Evolutionary conservation across 2,329 filamentous ascomycete species (phyloP).

Genomic region (Rachicladosporium sp.): DNA sequence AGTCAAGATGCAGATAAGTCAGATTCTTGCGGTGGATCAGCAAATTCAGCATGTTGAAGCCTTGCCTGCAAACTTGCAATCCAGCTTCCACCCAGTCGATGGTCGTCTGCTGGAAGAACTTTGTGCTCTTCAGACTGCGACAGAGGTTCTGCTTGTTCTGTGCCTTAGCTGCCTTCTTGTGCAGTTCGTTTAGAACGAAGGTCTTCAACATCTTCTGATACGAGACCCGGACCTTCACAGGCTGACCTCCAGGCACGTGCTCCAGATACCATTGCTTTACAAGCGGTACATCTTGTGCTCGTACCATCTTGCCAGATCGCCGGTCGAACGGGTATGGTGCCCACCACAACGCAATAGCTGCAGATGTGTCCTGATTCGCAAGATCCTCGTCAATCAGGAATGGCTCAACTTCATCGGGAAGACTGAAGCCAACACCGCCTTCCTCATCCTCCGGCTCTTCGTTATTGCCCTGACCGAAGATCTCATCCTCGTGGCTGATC

Average conservation of each 20-base stretch:
- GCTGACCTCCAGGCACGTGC: constrained; percentile 80
- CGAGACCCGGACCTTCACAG: constrained; percentile 93
- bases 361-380: constrained; percentile 76
- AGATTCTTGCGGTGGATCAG: constrained; percentile 97
- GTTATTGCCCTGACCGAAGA: constrained; percentile 72
- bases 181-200: constrained; percentile 89
- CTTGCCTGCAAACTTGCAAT: constrained; percentile 92
- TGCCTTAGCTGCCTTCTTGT: constrained; percentile 90
- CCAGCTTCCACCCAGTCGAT: constrained; percentile 99
- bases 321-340: constrained; percentile 92
- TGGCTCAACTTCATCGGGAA: constrained; percentile 69
- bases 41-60: constrained; percentile 98
- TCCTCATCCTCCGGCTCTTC: constrained; percentile 56
- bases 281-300: constrained; percentile 89
- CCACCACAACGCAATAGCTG: constrained; percentile 95
- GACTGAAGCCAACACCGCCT: constrained; percentile 45
- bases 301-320: constrained; percentile 87
- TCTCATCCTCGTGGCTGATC: constrained; percentile 80
- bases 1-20: constrained; percentile 95
- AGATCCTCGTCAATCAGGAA: constrained; percentile 85
- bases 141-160: constrained; percentile 90
- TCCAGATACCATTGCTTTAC: constrained; percentile 99
- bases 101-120: constrained; percentile 98
- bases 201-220: constrained; percentile 97
- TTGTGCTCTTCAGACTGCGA: constrained; percentile 82